Base-by-base conservation (phyloP, 2,329 filamentous ascomycete genomes). In the Hortaea sp. region DNA sequence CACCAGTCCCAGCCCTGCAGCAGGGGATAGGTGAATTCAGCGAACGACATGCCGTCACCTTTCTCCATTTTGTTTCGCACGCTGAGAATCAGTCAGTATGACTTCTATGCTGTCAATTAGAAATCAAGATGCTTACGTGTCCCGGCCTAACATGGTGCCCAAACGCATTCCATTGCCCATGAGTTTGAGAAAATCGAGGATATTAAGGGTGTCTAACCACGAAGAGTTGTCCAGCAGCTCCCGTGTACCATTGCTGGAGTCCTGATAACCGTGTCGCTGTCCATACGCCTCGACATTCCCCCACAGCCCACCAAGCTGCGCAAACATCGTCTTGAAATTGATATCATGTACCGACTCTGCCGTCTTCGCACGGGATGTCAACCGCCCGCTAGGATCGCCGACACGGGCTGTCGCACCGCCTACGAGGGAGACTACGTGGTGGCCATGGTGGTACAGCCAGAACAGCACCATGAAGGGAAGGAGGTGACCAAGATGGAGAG, bases 1-100 rank as follows among this genome's bases (percentile, higher is more conserved):
- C 87, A 97, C 79, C 89, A 98, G 64, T 98, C 92, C 84, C 89
- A 97, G 20, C 84, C 88, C 64, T 98, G 92, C 58, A 97, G 79
- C 11, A 98, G 69, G 1, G 94, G 92, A 61, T 98, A 98, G 38
- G 81, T 78, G 65, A 98, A 95, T 63, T 98, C 92, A 32, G 87
- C 83, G 58, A 94, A 85, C 0, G 89, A 94, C 84, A 98, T 90
- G 57, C 92, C 94, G 53, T 92, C 85, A 34, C 88, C 87, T 44
- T 81, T 81, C n/a, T 77, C 76, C 73, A 97, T 76, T 60, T 88
- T 87, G 47, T 80, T 82, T 66, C 88, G 92, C 45, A 94, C 88
- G 31, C 79, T 81, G 48, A 5, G 29, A 27, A 20, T 34, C 10
- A 11, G 42, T 55, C 46, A 54, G 49, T 42, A 32, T 1, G 6